These are phyloP conservation scores for Blastomyces gilchristii DNA, from an alignment of 2,329 filamentous ascomycete genomes.

Conservation along the genomic window DNA sequence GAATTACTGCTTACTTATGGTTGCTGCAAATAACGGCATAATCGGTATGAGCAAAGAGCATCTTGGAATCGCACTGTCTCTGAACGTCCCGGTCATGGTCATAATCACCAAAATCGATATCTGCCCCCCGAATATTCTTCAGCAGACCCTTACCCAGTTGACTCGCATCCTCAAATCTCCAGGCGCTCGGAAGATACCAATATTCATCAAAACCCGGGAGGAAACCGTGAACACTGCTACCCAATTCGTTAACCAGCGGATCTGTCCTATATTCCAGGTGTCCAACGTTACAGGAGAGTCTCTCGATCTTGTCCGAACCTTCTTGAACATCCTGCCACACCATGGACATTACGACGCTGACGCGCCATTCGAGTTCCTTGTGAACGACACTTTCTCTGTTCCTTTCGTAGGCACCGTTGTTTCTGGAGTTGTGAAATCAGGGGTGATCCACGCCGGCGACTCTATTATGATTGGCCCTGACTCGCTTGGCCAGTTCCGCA, in stretches of 20 bases:
- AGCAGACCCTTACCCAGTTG: constrained; percentile 85
- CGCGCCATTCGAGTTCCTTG: constrained; percentile 83
- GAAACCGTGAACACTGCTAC: constrained; percentile 92
- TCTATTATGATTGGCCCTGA: constrained; percentile 82
- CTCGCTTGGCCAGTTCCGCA: constrained; percentile 76
- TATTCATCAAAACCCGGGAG: constrained; percentile 85
- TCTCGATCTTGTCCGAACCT: constrained; percentile 79
- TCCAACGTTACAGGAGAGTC: constrained; percentile 94
- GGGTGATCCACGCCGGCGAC: constrained; percentile 84
- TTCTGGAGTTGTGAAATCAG: constrained; percentile 80
- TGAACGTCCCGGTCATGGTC: constrained; percentile 97
- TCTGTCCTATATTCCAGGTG: constrained; percentile 95
- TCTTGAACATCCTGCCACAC: constrained; percentile 89
- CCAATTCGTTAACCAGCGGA: constrained; percentile 88
- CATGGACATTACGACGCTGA: constrained; percentile 85
- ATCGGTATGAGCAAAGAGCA: constrained; percentile 99
- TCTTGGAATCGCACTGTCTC: constrained; percentile 80
- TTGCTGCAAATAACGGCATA: constrained; percentile 92
- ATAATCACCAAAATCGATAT: constrained; percentile 98
- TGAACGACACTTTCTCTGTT: constrained; percentile 97
- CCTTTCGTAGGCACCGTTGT: constrained; percentile 96
- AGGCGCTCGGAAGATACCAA: constrained; percentile 86
- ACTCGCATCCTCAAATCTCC: constrained; percentile 89
- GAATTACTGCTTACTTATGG: constrained; percentile 96
- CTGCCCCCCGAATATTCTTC: constrained; percentile 86